phyloP scores from a whole-genome alignment of 2,329 filamentous ascomycete species.

The Colletotrichum chlorophyti region DNA sequence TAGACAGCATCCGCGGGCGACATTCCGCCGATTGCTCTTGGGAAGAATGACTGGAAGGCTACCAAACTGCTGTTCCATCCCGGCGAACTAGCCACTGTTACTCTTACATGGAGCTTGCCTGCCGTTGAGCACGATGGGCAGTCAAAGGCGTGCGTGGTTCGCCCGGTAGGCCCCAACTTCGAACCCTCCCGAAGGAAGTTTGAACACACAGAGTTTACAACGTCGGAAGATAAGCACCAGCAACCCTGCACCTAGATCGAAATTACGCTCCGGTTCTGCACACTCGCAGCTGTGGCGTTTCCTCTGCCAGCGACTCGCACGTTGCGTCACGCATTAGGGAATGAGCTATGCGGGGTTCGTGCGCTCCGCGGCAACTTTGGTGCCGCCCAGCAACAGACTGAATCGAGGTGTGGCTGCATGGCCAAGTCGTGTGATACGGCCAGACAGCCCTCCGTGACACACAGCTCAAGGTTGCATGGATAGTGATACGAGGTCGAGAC shows the following conservation, averaged over 20 bases:
- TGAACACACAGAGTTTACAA: neutral
- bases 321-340: too few relatives aligned
- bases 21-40: too few relatives aligned
- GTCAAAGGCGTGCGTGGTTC: too few relatives aligned
- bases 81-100: too few relatives aligned
- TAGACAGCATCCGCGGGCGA: too few relatives aligned
- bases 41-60: too few relatives aligned
- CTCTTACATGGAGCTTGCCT: too few relatives aligned
- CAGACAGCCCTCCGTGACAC: conserved; percentile 17
- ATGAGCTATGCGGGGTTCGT: neutral
- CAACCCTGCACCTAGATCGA: neutral
- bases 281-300: conserved; percentile 4
- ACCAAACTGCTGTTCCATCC: too few relatives aligned
- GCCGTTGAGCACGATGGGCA: too few relatives aligned
- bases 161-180: too few relatives aligned
- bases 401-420: conserved; percentile 17
- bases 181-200: too few relatives aligned
- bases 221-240: too few relatives aligned
- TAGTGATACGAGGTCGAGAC: conserved; percentile 23
- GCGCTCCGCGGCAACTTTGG: conserved; percentile 2
- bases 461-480: conserved; percentile 17
- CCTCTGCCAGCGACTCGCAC: neutral
- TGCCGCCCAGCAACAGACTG: conserved; percentile 4
- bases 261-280: neutral
- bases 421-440: conserved; percentile 18